phyloP scores from a whole-genome alignment of 139 green algal genomes.

The Desmodesmus armatus region DNA sequence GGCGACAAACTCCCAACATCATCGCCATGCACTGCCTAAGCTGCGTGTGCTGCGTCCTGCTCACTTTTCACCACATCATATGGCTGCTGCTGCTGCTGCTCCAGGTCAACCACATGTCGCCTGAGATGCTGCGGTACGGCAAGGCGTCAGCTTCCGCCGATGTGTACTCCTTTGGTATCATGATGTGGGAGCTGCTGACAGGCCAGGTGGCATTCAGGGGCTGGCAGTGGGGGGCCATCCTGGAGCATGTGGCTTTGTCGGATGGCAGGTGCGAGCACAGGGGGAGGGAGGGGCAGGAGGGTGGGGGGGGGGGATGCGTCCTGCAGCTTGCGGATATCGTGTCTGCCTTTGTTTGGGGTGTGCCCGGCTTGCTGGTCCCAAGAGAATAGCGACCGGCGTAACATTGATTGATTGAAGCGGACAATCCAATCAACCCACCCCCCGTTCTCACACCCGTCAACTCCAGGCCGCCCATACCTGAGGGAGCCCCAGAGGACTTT shows the following conservation, averaged over 20 bases:
- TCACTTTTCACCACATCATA: background rate
- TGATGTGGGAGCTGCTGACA: constrained; percentile 58
- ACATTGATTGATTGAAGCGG: too few relatives aligned
- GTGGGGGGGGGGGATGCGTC: too few relatives aligned
- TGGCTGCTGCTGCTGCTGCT: constrained; percentile 9
- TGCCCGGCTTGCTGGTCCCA: too few relatives aligned
- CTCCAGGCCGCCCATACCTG: background rate
- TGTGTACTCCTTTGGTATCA: constrained; percentile 51
- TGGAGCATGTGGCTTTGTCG: constrained; percentile 15
- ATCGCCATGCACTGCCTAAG: background rate
- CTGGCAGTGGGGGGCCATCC: constrained; percentile 29
- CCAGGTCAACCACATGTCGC: constrained; percentile 40
- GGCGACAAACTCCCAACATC: background rate
- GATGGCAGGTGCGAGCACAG: background rate
- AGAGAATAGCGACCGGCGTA: too few relatives aligned
- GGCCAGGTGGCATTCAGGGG: constrained; percentile 32
- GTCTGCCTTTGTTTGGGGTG: too few relatives aligned
- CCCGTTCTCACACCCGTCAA: too few relatives aligned
- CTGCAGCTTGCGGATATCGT: too few relatives aligned
- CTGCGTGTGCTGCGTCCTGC: background rate
- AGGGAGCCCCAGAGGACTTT: background rate
- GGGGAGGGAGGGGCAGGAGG: too few relatives aligned
- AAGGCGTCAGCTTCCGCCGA: constrained; percentile 35
- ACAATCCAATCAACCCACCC: too few relatives aligned
- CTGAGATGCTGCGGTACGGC: constrained; percentile 34